Conservation (phyloP, 202 grass and related monocot genomes). For the Dendrocalamus latiflorus region DNA sequence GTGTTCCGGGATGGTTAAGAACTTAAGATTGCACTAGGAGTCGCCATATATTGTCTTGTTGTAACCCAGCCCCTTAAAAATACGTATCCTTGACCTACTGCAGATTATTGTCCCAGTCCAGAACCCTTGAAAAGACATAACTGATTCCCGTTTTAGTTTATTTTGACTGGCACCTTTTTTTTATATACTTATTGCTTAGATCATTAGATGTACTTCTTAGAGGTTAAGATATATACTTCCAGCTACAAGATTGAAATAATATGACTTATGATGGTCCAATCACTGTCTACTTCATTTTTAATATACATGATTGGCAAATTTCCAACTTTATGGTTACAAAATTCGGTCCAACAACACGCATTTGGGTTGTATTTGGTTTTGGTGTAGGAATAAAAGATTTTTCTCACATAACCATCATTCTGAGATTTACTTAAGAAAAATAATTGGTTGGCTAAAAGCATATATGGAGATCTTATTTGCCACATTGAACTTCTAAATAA, state of each 20-base stretch:
- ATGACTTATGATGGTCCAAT: not conserved
- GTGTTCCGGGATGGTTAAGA: not conserved
- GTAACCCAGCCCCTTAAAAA: not conserved
- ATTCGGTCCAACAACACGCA: not conserved
- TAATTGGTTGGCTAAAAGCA: not conserved
- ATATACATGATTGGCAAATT: not conserved
- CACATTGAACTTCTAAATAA: not conserved
- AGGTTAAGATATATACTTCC: not conserved
- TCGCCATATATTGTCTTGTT: not conserved
- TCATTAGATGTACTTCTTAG: not conserved
- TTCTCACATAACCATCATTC: not conserved
- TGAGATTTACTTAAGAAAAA: not conserved
- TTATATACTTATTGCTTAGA: not conserved
- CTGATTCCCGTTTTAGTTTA: constrained; percentile 8
- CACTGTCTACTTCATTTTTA: not conserved
- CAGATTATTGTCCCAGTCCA: not conserved
- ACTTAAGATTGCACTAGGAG: constrained; percentile 9
- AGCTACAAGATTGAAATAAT: constrained; percentile 11
- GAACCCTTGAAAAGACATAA: not conserved
- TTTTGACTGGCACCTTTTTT: not conserved
- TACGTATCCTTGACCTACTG: not conserved
- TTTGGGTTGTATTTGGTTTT: constrained; percentile 14
- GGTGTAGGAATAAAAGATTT: not conserved
- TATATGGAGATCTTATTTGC: constrained; percentile 8
- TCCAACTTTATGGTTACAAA: not conserved